Percentiles rank a stretch among this genome's conserved stretches.
phyloP scores from a whole-genome alignment of 768 basidiomycete genomes.

The Pulveroboletus ravenelii region DNA sequence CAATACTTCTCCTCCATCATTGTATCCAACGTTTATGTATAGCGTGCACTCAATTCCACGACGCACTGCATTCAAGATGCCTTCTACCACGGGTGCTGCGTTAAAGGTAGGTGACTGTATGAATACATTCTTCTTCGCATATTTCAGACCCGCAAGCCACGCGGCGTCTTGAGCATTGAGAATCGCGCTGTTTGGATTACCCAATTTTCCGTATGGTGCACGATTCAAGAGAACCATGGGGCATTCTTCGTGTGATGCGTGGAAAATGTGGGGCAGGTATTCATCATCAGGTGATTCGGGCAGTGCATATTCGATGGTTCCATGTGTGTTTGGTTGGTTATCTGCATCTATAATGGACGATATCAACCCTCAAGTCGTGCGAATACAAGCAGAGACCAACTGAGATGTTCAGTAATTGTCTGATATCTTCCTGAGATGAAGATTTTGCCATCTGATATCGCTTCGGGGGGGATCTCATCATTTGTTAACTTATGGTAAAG shows the following conservation, averaged over 20 bases:
- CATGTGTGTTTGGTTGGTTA: conserved; percentile 32
- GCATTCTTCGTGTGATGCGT: conserved; percentile 50
- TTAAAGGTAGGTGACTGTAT: conserved; percentile 75
- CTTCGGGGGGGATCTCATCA: conserved; percentile 10
- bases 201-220: conserved; percentile 51
- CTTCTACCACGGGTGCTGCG: conserved; percentile 56
- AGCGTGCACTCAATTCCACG: conserved; percentile 57
- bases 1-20: conserved; percentile 56
- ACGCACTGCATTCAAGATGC: conserved; percentile 54
- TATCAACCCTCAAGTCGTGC: conserved; percentile 7
- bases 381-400: conserved; percentile 15
- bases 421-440: conserved; percentile 33
- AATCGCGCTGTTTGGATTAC: conserved; percentile 36
- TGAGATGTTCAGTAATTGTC: conserved; percentile 39
- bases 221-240: conserved; percentile 67
- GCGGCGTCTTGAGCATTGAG: conserved; percentile 61
- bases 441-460: conserved; percentile 6
- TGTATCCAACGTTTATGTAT: conserved; percentile 55
- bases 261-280: conserved; percentile 59
- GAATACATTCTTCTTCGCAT: conserved; percentile 59
- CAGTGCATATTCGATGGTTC: conserved; percentile 25
- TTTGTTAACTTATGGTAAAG: conserved; percentile 18
- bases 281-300: conserved; percentile 36
- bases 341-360: conserved; percentile 26
- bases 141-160: conserved; percentile 60